phyloP scores from a whole-genome alignment of 495 filamentous ascomycete species.

The Penicillium arizonense region DNA sequence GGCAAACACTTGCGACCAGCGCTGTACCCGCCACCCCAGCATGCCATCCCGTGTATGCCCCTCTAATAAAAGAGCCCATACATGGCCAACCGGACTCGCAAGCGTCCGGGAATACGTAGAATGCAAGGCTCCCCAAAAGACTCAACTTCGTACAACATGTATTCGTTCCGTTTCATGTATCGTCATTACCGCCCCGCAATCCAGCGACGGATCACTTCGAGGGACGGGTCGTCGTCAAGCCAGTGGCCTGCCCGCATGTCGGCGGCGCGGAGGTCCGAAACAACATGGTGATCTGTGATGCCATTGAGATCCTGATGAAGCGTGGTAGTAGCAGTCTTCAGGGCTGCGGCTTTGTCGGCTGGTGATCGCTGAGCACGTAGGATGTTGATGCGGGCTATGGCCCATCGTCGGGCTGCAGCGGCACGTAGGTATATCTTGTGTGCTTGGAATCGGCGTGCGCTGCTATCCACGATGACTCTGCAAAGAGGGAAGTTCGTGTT shows the following conservation, averaged over 20 bases:
- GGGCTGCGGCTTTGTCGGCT: slow-evolving; percentile 52
- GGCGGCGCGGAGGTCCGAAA: slow-evolving; percentile 60
- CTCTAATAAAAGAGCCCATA: slow-evolving; percentile 11
- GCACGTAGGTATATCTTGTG: slow-evolving; percentile 83
- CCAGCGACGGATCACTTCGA: slow-evolving; percentile 45
- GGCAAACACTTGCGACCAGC: slow-evolving; percentile 19
- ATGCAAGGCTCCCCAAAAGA: neutral
- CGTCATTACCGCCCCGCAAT: slow-evolving; percentile 36
- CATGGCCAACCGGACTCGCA: neutral
- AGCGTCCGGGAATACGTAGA: neutral
- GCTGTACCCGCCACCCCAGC: slow-evolving; percentile 10
- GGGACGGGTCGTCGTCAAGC: slow-evolving; percentile 67
- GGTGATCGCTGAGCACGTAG: slow-evolving; percentile 64
- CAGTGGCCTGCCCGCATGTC: slow-evolving; percentile 70
- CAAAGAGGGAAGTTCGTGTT: neutral
- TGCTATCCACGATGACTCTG: slow-evolving; percentile 77
- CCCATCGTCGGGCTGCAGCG: slow-evolving; percentile 75
- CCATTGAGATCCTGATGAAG: slow-evolving; percentile 61
- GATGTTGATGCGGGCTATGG: slow-evolving; percentile 65
- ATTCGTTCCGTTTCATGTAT: neutral
- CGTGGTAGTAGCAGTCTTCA: slow-evolving; percentile 58
- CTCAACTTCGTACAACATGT: neutral
- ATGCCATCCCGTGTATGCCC: slow-evolving; percentile 4
- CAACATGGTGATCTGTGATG: slow-evolving; percentile 66
- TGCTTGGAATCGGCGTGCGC: slow-evolving; percentile 75